Evolutionary conservation across 495 filamentous ascomycete species (phyloP), one percentile per base, ranked within the genome.

Genomic region (Cercophora scortea): DNA sequence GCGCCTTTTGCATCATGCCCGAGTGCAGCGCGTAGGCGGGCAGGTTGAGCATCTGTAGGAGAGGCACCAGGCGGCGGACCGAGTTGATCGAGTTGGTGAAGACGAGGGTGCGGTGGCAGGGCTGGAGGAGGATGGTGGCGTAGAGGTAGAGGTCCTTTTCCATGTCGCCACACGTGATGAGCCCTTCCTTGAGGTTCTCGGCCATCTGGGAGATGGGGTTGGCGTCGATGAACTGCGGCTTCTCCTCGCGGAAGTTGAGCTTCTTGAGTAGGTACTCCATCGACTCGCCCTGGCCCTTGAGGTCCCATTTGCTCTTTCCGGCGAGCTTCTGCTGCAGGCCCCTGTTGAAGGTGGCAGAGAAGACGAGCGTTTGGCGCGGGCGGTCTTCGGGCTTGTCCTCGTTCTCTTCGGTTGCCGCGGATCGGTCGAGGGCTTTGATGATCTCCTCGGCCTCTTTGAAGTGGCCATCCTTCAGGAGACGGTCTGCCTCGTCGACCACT

Each of bases 131-230:
- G 11, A 97, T 75, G 32, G 95, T 75, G 0, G 90, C 78, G 68
- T 97, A 97, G 47, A 96, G 83, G 60, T 91, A 97, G 43, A 98
- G 82, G 67, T 98, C 93, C 79, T 98, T 98, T 66, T 98, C 93
- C 71, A 86, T 88, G 16, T 89, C 88, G 47, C 80, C 84, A 63
- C 94, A 97, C 71, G 95, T 89, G 36, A 96, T 79, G 41, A 98
- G 79, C 7, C 89, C 90, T 69, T 98, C 93, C 57, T 87, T 90
- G 33, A 98, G 77, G 6, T 82, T 75, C 41, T 85, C 75, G 0
- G 94, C 90, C 82, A 97, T 92, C 62, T 95, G 90, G 8, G 82
- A 81, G 8, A 82, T 67, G 0, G 92, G 91, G 61, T 96, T 94
- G 42, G 89, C 83, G 64, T 98, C 94, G 54, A 98, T 80, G 62